These are phyloP conservation scores for Rubia occidens DNA, from an alignment of 305 asterid genomes.

Conservation along the genomic window DNA sequence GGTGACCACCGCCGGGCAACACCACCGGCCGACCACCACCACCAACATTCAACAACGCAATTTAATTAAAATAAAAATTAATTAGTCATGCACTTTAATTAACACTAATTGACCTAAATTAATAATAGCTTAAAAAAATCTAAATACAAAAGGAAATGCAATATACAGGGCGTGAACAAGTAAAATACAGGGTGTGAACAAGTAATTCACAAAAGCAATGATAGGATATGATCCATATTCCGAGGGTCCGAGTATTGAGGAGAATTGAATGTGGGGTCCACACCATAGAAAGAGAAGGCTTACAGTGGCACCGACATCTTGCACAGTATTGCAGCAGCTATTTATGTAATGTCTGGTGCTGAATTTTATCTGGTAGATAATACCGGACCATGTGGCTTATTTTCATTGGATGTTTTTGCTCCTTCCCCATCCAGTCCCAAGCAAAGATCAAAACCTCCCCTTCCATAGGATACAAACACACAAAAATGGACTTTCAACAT, in stretches of 20 bases:
- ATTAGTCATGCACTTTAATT: no score
- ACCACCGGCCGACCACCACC: no score
- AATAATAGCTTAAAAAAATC: no score
- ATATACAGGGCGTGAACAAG: no score
- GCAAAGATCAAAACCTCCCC: conserved; percentile 8
- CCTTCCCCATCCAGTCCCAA: conserved; percentile 26
- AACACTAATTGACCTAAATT: no score
- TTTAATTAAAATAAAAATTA: no score
- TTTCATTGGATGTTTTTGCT: conserved; percentile 30
- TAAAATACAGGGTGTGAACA: no score
- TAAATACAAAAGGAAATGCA: no score
- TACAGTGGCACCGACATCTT: background rate
- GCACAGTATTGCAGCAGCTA: background rate
- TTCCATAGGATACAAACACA: conserved; percentile 4
- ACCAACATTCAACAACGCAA: no score
- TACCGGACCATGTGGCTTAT: conserved; percentile 31
- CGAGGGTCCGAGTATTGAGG: background rate
- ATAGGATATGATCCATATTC: no score
- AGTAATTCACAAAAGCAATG: no score
- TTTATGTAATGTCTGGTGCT: conserved; percentile 32
- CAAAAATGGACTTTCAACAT: background rate
- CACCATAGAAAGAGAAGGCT: background rate
- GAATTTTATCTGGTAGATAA: conserved; percentile 36
- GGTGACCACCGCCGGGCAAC: no score
- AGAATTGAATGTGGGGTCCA: background rate